Percentiles rank a stretch among this genome's conserved stretches.
Conservation (phyloP, 1,284 basidiomycete species). For the Trichosporon sp. region DNA sequence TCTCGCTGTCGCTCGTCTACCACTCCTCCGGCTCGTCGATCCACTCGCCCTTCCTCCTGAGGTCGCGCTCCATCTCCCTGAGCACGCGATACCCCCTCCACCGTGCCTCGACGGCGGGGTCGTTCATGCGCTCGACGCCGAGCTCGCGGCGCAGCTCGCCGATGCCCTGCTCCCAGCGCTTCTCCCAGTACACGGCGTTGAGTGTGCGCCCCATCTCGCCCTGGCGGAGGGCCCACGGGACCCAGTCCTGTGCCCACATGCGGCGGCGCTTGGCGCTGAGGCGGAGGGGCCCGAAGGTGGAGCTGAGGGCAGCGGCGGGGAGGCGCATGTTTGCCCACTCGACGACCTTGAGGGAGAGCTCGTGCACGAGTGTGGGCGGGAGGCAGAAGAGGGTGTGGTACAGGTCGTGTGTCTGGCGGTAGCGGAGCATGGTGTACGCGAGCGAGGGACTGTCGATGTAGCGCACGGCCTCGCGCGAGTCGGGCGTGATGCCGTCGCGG, state of each 20-base stretch:
- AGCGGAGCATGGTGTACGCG: conserved; percentile 96
- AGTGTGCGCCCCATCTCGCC: conserved; percentile 68
- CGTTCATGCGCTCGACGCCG: conserved; percentile 56
- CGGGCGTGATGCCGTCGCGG: conserved; percentile 85
- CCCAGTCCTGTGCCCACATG: conserved; percentile 59
- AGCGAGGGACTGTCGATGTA: conserved; percentile 91
- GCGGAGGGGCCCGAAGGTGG: conserved; percentile 60
- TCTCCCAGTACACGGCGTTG: conserved; percentile 93
- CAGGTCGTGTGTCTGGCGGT: conserved; percentile 95
- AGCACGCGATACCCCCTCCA: conserved; percentile 51
- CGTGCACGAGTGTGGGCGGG: conserved; percentile 83
- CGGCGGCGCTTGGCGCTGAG: conserved; percentile 36
- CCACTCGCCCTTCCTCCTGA: conserved; percentile 47
- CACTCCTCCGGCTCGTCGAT: conserved; percentile 49
- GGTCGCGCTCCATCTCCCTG: conserved; percentile 44
- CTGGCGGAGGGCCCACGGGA: conserved; percentile 83
- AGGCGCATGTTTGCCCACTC: conserved; percentile 90
- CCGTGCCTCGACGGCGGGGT: conserved; percentile 35
- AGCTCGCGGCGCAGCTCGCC: conserved; percentile 74
- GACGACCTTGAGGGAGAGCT: conserved; percentile 94
- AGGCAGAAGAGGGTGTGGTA: conserved; percentile 86
- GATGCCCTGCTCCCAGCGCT: conserved; percentile 80
- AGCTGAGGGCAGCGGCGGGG: conserved; percentile 80
- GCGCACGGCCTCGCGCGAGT: conserved; percentile 85
- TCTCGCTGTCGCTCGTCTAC: conserved; percentile 24